Evolutionary conservation across 1,139 yeast genomes (phyloP), one percentile per base, ranked within the genome.

Genomic region (Ashbya aceris): DNA sequence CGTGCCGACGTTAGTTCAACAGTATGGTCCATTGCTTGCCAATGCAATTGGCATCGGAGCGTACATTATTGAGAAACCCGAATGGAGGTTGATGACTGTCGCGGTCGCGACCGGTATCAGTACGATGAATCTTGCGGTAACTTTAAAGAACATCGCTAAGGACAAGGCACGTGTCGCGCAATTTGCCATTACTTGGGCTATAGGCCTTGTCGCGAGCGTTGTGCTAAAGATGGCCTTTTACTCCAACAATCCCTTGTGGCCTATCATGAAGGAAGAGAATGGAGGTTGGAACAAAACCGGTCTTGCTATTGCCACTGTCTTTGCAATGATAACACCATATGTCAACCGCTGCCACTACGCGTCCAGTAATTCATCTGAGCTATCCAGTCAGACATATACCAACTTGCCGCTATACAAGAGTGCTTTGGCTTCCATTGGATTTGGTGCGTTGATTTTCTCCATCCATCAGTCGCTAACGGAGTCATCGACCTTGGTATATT

Each of bases 241-340:
- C 65, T 79, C 96, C 5, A 89, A 89, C 58, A 91, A 91, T 60
- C 98, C 98, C 32, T 69, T 87, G 40, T 91, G 98, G 98, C 95
- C 98, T 32, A 83, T 87, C 37, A 81, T 91, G 91, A 82, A 87
- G 58, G 73, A 71, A 27, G 76, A 70, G 23, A 89, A 84, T 54
- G 96, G 96, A 26, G 98, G 98, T 8, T 77, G 77, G 69, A 89
- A 89, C 61, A 71, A 70, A 42, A 64, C 77, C 27, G 96, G 95
- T 37, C 63, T 91, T 4, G 64, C 71, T 8, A 47, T 86, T 36
- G 95, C 91, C 26, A 56, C 80, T n/a, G 51, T 74, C 6, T 73
- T 78, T 33, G 87, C 91, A 1, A 54, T 77, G 17, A 67, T 71
- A 50, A 77, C 83, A 14, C 70, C 68, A 46, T 68, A 50, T 33